phyloP scores from a whole-genome alignment of 2,329 filamentous ascomycete species.

The Ampelomyces quisqualis region DNA sequence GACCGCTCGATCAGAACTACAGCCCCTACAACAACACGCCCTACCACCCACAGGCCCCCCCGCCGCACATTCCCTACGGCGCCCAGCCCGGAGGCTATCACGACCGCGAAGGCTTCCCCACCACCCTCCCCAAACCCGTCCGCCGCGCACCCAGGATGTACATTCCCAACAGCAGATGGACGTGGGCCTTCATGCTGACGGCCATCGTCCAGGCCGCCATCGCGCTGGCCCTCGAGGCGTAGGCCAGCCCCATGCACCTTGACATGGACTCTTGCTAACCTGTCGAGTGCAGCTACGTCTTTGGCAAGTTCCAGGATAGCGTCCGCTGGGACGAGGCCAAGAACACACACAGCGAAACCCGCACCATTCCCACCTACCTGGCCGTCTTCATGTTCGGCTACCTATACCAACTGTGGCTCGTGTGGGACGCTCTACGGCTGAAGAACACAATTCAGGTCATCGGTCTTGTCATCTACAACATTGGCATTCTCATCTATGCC shows the following conservation, averaged over 20 bases:
- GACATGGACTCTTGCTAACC: conserved; percentile 10
- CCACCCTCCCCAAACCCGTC: conserved; percentile 45
- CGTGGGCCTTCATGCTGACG: conserved; percentile 77
- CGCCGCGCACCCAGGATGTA: conserved; percentile 58
- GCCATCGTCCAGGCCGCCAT: conserved; percentile 75
- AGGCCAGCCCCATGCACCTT: conserved; percentile 45
- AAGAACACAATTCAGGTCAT: conserved; percentile 99
- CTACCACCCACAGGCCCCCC: conserved; percentile 46
- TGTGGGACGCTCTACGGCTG: conserved; percentile 88
- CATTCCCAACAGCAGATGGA: conserved; percentile 81
- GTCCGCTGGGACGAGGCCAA: conserved; percentile 45
- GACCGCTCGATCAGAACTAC: conserved; percentile 54
- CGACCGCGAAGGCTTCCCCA: conserved; percentile 43
- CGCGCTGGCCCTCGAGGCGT: conserved; percentile 84
- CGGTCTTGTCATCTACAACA: conserved; percentile 87
- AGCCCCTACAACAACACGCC: conserved; percentile 42
- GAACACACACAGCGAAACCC: conserved; percentile 45
- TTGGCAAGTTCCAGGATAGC: conserved; percentile 76
- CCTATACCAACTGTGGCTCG: conserved; percentile 83
- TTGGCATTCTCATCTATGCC: conserved; percentile 88
- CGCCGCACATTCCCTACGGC: conserved; percentile 43
- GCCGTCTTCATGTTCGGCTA: conserved; percentile 97
- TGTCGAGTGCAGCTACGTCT: conserved; percentile 68
- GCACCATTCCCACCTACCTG: conserved; percentile 88
- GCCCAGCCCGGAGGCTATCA: conserved; percentile 53